phyloP scores from a whole-genome alignment of 176 grass and related monocot genomes.

The Phoenix roebelenii region DNA sequence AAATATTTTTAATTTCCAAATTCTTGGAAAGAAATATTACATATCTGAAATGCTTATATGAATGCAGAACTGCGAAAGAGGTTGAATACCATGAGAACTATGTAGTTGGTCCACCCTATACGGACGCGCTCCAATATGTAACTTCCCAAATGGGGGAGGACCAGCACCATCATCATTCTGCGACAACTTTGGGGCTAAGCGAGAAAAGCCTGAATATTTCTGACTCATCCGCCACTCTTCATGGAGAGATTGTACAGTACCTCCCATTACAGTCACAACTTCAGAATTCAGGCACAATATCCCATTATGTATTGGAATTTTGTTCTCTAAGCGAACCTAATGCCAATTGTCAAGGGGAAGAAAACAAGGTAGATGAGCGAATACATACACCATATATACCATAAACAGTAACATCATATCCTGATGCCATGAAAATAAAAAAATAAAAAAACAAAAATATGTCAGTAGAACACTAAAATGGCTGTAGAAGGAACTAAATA shows the following conservation, averaged over 20 bases:
- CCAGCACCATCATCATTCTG: slow-evolving; percentile 55
- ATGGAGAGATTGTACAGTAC: slow-evolving; percentile 60
- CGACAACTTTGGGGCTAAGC: slow-evolving; percentile 42
- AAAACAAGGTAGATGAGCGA: too few relatives aligned
- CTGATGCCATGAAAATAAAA: too few relatives aligned
- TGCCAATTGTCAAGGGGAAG: background rate
- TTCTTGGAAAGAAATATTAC: too few relatives aligned
- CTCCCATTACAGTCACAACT: slow-evolving; percentile 51
- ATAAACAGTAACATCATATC: too few relatives aligned
- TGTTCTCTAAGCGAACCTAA: slow-evolving; percentile 65
- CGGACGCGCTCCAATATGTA: slow-evolving; percentile 33
- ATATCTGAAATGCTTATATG: too few relatives aligned
- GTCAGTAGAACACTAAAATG: too few relatives aligned
- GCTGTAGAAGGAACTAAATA: too few relatives aligned
- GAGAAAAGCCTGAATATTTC: slow-evolving; percentile 63
- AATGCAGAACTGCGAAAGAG: background rate
- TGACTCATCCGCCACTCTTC: slow-evolving; percentile 89
- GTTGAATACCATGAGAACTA: slow-evolving; percentile 29
- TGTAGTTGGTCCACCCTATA: slow-evolving; percentile 23
- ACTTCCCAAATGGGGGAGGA: slow-evolving; percentile 80
- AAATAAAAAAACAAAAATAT: too few relatives aligned
- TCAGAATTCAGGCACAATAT: slow-evolving; percentile 66
- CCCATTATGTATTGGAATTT: slow-evolving; percentile 51
- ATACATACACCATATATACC: too few relatives aligned
- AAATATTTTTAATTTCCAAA: too few relatives aligned